These are phyloP conservation scores for Calonectria pseudoturangicola DNA, from an alignment of 2,329 filamentous ascomycete genomes.

Conservation along the genomic window DNA sequence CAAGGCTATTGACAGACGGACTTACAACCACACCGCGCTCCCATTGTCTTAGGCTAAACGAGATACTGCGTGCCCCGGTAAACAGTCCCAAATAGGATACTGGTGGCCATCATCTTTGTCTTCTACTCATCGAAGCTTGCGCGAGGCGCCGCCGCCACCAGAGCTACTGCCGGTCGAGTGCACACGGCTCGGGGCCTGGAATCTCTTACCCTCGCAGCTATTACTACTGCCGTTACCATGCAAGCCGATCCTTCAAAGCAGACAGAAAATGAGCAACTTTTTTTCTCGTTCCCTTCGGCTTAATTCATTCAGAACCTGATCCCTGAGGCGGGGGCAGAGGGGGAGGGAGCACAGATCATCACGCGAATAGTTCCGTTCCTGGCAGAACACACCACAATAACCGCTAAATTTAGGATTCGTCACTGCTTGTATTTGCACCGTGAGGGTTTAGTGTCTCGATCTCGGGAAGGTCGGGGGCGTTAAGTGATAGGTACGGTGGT, in stretches of 20 bases:
- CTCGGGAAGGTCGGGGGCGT: neutral
- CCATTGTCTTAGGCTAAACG: neutral
- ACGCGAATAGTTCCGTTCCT: constrained; percentile 11
- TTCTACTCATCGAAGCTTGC: constrained; percentile 14
- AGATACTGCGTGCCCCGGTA: neutral
- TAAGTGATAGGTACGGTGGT: neutral
- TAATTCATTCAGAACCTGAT: neutral
- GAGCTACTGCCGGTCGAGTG: constrained; percentile 2
- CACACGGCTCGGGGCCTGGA: neutral
- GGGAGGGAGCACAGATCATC: constrained; percentile 19
- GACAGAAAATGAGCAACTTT: neutral
- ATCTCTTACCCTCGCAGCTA: neutral
- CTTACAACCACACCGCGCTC: neutral
- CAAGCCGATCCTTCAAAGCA: neutral
- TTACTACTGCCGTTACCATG: neutral
- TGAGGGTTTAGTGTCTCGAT: constrained; percentile 2
- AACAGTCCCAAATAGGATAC: neutral
- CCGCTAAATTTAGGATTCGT: constrained; percentile 15
- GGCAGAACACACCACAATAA: neutral
- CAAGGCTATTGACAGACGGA: constrained; percentile 26
- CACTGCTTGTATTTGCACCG: neutral
- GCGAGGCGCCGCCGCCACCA: constrained; percentile 8
- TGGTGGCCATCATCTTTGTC: neutral
- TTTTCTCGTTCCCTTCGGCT: neutral
- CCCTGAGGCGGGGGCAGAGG: neutral